A percentile compares a stretch with the other conserved stretches of the same genome.
Evolutionary conservation across 139 green algal species (phyloP).

Genomic region (Coelastrella sp.): DNA sequence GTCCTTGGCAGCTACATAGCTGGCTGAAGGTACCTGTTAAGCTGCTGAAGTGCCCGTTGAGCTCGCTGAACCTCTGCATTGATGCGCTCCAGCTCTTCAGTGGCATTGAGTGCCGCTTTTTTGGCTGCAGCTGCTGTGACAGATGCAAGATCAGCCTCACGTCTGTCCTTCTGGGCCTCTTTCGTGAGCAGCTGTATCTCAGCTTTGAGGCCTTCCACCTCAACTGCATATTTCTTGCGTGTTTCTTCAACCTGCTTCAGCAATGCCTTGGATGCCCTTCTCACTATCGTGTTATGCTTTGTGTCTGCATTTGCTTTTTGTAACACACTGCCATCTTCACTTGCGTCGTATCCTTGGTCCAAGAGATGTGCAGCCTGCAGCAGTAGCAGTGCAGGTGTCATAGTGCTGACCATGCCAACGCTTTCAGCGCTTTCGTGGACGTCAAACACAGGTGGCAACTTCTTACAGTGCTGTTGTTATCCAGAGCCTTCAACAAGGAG

Average conservation of each 20-base stretch:
- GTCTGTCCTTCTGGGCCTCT: background rate
- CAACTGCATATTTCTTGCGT: slow-evolving; percentile 34
- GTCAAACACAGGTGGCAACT: background rate
- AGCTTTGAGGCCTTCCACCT: slow-evolving; percentile 48
- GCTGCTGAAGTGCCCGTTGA: slow-evolving; percentile 21
- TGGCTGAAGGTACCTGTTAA: too few relatives aligned
- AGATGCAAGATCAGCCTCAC: slow-evolving; percentile 36
- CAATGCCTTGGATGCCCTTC: slow-evolving; percentile 40
- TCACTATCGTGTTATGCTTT: slow-evolving; percentile 32
- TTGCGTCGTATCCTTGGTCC: background rate
- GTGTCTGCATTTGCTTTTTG: slow-evolving; percentile 24
- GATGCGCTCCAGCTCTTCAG: slow-evolving; percentile 45
- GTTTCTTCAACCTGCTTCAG: slow-evolving; percentile 48
- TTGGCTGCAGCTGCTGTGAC: slow-evolving; percentile 43
- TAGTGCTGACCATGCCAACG: background rate
- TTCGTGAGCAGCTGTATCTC: slow-evolving; percentile 41
- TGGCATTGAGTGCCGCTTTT: slow-evolving; percentile 35
- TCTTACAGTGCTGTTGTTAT: slow-evolving; percentile 1
- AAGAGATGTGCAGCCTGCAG: slow-evolving; percentile 58
- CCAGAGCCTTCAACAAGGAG: slow-evolving; percentile 27
- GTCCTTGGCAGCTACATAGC: too few relatives aligned
- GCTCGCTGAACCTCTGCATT: slow-evolving; percentile 31
- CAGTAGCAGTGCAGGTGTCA: slow-evolving; percentile 61
- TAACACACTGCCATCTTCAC: slow-evolving; percentile 41
- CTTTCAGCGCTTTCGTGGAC: background rate